Percentiles rank a stretch among this genome's conserved stretches.
phyloP scores from a whole-genome alignment of 164 flowering plant species.

The Nymphaea colorata region DNA sequence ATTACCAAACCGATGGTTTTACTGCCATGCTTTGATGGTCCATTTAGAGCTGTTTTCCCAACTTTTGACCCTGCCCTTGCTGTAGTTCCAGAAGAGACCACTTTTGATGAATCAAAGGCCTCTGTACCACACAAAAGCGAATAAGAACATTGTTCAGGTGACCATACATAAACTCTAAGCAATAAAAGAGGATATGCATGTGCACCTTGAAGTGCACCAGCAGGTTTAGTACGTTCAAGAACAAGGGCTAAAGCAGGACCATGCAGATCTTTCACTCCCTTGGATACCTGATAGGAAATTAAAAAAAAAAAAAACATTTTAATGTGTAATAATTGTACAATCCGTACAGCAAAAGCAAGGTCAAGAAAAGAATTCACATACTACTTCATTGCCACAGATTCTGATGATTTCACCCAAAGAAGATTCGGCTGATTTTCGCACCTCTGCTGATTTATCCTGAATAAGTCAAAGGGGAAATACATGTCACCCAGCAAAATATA shows the following conservation, averaged over 20 bases:
- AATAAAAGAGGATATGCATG: neutral
- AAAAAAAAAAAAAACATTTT: too few species aligned
- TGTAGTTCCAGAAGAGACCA: conserved; percentile 24
- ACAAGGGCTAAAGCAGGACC: conserved; percentile 73
- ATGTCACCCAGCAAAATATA: neutral
- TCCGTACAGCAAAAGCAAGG: too few species aligned
- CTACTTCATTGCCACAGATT: conserved; percentile 74
- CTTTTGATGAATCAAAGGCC: conserved; percentile 39
- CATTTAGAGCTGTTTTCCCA: conserved; percentile 48
- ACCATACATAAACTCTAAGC: neutral
- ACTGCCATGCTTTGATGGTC: conserved; percentile 45
- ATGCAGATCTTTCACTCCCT: conserved; percentile 61
- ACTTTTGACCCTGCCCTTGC: conserved; percentile 38
- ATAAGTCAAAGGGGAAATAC: neutral
- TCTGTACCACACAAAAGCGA: conserved; percentile 19
- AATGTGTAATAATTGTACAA: neutral
- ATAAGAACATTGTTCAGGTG: too few species aligned
- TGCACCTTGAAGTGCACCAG: conserved; percentile 57
- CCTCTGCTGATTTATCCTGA: conserved; percentile 95
- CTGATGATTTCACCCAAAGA: conserved; percentile 71
- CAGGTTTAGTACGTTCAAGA: conserved; percentile 58
- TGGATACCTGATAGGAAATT: conserved; percentile 39
- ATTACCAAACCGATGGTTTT: conserved; percentile 44
- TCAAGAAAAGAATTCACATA: conserved; percentile 14
- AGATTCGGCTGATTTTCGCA: conserved; percentile 95